phyloP scores from a whole-genome alignment of 129 eudicot species.

The Erigeron canadensis region DNA sequence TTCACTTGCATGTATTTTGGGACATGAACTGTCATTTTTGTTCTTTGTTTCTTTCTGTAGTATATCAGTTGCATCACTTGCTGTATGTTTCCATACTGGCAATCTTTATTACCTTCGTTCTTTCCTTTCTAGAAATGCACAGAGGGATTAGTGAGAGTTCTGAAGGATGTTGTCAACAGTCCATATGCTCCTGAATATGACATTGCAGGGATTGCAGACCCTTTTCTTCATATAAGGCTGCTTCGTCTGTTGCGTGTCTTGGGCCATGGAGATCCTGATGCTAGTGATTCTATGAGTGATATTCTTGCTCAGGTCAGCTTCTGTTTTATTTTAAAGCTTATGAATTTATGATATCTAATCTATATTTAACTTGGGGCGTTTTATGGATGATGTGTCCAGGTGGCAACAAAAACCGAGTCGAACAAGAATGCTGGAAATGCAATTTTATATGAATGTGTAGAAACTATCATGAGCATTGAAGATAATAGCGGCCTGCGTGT shows the following conservation, averaged over 20 bases:
- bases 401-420: slow-evolving; percentile 97
- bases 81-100: background rate
- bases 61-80: background rate
- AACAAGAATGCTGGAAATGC: slow-evolving; percentile 99
- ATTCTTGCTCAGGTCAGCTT: slow-evolving; percentile 92
- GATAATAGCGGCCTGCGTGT: slow-evolving; percentile 94
- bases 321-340: slow-evolving; percentile 10
- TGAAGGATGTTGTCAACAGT: slow-evolving; percentile 91
- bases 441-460: slow-evolving; percentile 95
- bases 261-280: slow-evolving; percentile 95
- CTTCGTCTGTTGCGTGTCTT: slow-evolving; percentile 72
- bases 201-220: slow-evolving; percentile 85
- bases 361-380: background rate
- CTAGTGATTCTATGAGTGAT: slow-evolving; percentile 96
- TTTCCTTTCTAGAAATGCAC: slow-evolving; percentile 61
- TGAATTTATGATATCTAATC: slow-evolving; percentile 8
- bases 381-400: slow-evolving; percentile 42
- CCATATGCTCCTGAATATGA: slow-evolving; percentile 97
- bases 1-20: background rate
- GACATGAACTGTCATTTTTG: background rate
- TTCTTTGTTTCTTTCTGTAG: background rate
- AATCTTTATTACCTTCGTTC: background rate
- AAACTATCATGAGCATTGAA: slow-evolving; percentile 90
- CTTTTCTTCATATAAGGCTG: slow-evolving; percentile 89
- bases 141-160: slow-evolving; percentile 75